These are phyloP conservation scores for Solanum bulbocastanum DNA, from an alignment of 257 asterid genomes.

Conservation along the genomic window DNA sequence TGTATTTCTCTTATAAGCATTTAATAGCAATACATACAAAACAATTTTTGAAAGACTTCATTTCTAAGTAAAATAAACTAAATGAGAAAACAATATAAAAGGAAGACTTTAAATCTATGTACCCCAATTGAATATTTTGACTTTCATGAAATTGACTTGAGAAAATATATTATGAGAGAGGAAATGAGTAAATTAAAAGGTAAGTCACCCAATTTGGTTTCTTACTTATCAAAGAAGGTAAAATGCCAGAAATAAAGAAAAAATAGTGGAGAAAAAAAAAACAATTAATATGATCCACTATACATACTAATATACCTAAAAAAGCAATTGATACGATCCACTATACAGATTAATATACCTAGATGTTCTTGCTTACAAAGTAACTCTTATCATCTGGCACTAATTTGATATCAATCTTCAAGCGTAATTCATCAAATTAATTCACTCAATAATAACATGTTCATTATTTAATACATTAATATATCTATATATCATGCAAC, in stretches of 20 bases:
- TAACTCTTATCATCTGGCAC: not conserved
- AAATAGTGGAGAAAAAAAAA: not conserved
- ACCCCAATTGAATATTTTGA: not conserved
- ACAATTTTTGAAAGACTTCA: not conserved
- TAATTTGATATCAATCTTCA: not conserved
- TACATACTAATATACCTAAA: not conserved
- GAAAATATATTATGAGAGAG: not conserved
- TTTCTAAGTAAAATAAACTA: not conserved
- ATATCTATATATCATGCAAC: not conserved
- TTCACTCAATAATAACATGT: not conserved
- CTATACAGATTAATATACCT: not conserved
- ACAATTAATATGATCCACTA: not conserved
- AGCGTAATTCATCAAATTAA: not conserved
- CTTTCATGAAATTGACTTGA: not conserved
- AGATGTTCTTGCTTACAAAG: not conserved
- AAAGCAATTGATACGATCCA: not conserved
- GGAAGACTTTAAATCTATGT: not conserved
- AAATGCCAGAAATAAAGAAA: not conserved
- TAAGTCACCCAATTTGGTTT: not conserved
- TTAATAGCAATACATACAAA: not conserved
- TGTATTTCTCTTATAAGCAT: not conserved
- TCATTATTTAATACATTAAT: not conserved
- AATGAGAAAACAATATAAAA: not conserved
- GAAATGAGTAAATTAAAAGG: not conserved
- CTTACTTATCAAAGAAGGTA: not conserved